phyloP scores from a whole-genome alignment of 176 grass and related monocot species.

The Leersia perrieri region DNA sequence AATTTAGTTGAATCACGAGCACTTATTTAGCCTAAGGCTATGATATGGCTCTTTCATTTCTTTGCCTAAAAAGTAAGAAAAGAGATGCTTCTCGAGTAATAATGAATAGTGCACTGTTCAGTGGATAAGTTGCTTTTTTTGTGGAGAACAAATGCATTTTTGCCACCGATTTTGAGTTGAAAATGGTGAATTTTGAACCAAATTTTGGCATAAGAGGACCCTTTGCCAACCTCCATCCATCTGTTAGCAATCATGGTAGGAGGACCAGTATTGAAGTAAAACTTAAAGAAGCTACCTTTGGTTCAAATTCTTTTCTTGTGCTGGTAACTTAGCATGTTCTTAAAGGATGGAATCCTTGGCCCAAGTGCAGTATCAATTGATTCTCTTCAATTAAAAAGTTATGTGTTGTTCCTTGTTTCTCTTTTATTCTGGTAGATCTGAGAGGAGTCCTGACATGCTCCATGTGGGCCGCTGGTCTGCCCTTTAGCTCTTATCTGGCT shows the following conservation, averaged over 20 bases:
- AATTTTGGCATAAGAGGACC: neutral
- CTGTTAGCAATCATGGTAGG: constrained; percentile 9
- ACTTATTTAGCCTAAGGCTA: neutral
- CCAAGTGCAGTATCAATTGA: constrained; percentile 45
- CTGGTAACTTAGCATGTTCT: constrained; percentile 38
- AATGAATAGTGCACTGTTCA: neutral
- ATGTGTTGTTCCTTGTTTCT: constrained; percentile 43
- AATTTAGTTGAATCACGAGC: neutral
- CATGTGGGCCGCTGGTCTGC: constrained; percentile 40
- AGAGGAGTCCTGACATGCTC: constrained; percentile 41
- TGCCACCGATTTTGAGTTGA: neutral
- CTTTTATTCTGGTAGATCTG: constrained; percentile 49
- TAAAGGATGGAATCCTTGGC: constrained; percentile 35
- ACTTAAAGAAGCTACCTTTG: constrained; percentile 41
- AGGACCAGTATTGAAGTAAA: constrained; percentile 29
- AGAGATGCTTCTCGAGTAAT: neutral
- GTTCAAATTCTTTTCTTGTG: constrained; percentile 49
- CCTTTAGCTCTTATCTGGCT: constrained; percentile 31
- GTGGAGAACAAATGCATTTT: neutral
- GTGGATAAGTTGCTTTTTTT: constrained; percentile 32
- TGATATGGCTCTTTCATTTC: neutral
- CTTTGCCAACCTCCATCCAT: constrained; percentile 35
- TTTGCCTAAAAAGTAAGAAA: neutral
- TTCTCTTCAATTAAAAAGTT: constrained; percentile 34
- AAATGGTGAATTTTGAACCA: constrained; percentile 4